Evolutionary conservation across 441 rosid genomes (phyloP), one percentile per base, ranked within the genome.

Genomic region (Lagerstroemia fauriei): DNA sequence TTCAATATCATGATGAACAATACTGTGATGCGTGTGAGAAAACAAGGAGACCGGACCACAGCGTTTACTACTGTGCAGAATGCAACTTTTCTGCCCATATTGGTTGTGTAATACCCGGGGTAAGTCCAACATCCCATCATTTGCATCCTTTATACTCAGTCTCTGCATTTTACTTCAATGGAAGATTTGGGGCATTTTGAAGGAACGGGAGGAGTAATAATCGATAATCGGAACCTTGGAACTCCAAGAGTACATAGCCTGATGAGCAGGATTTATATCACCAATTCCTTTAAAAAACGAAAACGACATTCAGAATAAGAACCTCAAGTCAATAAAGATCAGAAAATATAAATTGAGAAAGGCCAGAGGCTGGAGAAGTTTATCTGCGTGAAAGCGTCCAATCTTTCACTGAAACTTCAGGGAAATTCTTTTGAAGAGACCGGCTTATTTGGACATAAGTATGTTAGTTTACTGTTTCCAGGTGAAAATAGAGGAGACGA

Each of bases 1-100:
- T 47, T 47, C 11, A 1, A n/a, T n/a, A n/a, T n/a, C n/a, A n/a
- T n/a, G n/a, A n/a, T n/a, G n/a, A n/a, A n/a, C n/a, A n/a, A n/a
- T n/a, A n/a, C n/a, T n/a, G n/a, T n/a, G n/a, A n/a, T n/a, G n/a
- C n/a, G n/a, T n/a, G n/a, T n/a, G n/a, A n/a, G n/a, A n/a, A n/a
- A n/a, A n/a, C n/a, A n/a, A n/a, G n/a, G n/a, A n/a, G n/a, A n/a
- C n/a, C n/a, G n/a, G n/a, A n/a, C n/a, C n/a, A n/a, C n/a, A n/a
- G n/a, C n/a, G n/a, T n/a, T n/a, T n/a, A n/a, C n/a, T n/a, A n/a
- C n/a, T n/a, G n/a, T n/a, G n/a, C n/a, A n/a, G n/a, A n/a, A n/a
- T n/a, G n/a, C 51, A 0, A 70, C n/a, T 69, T 79, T 25, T 20
- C n/a, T 32, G 82, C 82, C 50, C 76, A 53, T 27, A 3, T 79